Percentiles rank a stretch among this genome's conserved stretches.
Evolutionary conservation across 78 protist genomes (phyloP).

Genomic region (Dictyostelium intermedium): DNA sequence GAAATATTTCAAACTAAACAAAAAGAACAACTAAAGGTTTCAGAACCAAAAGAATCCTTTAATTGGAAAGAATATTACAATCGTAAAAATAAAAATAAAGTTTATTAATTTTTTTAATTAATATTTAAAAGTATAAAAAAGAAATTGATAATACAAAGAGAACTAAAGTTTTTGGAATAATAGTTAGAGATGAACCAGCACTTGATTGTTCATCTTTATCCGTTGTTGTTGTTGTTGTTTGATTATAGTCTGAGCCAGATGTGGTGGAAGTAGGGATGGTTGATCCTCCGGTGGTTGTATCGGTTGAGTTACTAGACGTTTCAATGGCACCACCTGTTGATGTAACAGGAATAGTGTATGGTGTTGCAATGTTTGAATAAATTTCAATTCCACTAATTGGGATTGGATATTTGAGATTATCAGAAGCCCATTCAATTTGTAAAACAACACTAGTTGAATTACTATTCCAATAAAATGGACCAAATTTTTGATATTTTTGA

Average conservation of each 20-base stretch:
- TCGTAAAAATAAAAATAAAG: neutral
- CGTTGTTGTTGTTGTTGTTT: neutral
- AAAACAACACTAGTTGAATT: neutral
- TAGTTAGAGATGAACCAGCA: neutral
- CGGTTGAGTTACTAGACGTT: neutral
- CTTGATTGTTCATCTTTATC: neutral
- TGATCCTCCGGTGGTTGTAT: neutral
- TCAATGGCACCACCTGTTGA: neutral
- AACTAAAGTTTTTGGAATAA: neutral
- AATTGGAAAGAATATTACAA: neutral
- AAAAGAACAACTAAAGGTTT: too few relatives aligned
- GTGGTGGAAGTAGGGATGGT: neutral
- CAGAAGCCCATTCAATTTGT: neutral
- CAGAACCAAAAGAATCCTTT: neutral
- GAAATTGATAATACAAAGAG: neutral
- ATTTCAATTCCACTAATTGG: neutral
- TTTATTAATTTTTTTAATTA: neutral
- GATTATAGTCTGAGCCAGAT: neutral
- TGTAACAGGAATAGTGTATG: neutral
- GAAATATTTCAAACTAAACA: neutral
- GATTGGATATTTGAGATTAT: neutral
- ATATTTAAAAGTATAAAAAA: neutral
- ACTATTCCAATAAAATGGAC: neutral
- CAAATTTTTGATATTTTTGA: conserved; percentile 2
- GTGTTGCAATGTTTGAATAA: neutral